A percentile compares a stretch with the other conserved stretches of the same genome.
phyloP scores from a whole-genome alignment of 129 eudicot species.

The Erigeron canadensis region DNA sequence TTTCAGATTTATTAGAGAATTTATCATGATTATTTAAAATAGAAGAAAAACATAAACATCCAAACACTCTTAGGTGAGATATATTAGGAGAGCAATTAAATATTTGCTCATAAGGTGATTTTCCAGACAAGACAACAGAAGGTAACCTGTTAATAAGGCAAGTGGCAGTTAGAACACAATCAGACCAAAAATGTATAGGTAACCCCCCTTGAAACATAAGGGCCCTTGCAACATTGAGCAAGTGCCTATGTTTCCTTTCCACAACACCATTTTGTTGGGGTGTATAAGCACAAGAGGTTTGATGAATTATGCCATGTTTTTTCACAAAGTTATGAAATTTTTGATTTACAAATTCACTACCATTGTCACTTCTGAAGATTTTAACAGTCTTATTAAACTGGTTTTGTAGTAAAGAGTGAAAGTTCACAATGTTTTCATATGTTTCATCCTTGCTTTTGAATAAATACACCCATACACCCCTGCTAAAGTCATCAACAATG shows the following conservation, averaged over 20 bases:
- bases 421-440: not conserved
- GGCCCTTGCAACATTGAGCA: not conserved
- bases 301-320: not conserved
- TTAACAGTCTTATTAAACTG: not conserved
- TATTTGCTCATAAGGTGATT: too few species aligned
- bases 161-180: not conserved
- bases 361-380: not conserved
- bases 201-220: not conserved
- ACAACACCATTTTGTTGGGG: not conserved
- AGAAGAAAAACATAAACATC: too few species aligned
- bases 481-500: not conserved
- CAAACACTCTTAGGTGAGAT: too few species aligned
- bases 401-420: not conserved
- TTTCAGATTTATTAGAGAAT: too few species aligned
- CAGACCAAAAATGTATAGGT: too few species aligned
- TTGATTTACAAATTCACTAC: not conserved
- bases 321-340: not conserved
- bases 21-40: too few species aligned
- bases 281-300: not conserved
- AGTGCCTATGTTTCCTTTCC: not conserved
- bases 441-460: not conserved
- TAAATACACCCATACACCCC: not conserved
- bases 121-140: too few species aligned
- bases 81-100: too few species aligned
- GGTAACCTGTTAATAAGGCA: not conserved